Evolutionary conservation across 345 rosid species (phyloP).

Genomic region (Heritiera fomes): DNA sequence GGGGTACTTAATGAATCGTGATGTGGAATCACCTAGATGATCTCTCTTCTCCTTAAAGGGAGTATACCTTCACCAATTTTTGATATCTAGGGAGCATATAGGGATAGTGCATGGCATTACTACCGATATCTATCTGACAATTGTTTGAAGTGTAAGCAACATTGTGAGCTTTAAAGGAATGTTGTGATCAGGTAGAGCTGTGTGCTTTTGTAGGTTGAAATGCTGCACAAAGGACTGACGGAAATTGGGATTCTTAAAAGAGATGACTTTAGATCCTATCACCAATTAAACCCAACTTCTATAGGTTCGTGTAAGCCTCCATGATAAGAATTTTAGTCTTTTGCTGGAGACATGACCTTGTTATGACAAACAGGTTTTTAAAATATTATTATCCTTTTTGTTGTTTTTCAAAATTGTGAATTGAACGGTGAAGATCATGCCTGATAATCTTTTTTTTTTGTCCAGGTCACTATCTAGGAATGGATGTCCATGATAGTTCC

Average conservation of each 20-base stretch:
- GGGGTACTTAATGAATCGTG: background rate
- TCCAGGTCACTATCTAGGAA: conserved; percentile 95
- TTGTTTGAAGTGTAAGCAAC: conserved; percentile 4
- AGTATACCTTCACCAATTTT: background rate
- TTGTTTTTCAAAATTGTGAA: background rate
- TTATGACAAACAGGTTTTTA: background rate
- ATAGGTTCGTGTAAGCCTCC: conserved; percentile 56
- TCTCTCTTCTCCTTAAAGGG: background rate
- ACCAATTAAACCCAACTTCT: conserved; percentile 85
- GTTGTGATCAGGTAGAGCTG: conserved; percentile 20
- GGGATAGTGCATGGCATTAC: background rate
- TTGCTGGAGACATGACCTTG: background rate
- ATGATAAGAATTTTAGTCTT: background rate
- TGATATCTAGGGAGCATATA: background rate
- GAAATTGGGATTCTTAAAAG: conserved; percentile 76
- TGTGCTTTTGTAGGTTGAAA: conserved; percentile 53
- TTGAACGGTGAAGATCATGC: background rate
- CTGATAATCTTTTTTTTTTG: background rate
- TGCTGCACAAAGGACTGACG: conserved; percentile 70
- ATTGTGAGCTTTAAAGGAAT: background rate
- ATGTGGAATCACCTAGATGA: background rate
- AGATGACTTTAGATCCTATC: conserved; percentile 45
- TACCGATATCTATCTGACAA: background rate
- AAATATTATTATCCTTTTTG: too few species aligned
- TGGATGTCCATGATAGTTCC: conserved; percentile 97